These are phyloP conservation scores for Trypanosoma theileri DNA, from an alignment of 208 protist species.

Conservation along the genomic window DNA sequence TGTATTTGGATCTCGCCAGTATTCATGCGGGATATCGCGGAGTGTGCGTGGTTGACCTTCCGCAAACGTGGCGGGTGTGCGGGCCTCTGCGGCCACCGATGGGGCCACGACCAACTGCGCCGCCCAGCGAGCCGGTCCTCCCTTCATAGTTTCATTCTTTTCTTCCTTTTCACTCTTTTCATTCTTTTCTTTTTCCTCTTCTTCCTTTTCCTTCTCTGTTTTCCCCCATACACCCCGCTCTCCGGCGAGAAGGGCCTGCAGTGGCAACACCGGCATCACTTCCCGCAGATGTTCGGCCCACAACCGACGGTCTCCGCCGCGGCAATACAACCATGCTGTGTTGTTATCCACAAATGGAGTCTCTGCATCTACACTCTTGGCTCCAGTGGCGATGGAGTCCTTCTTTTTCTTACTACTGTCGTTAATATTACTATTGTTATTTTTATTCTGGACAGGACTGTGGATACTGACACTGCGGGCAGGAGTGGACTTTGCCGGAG, in stretches of 20 bases:
- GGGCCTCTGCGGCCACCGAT: conserved; percentile 41
- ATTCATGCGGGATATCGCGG: conserved; percentile 27
- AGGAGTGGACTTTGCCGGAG: too few species aligned
- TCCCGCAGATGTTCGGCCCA: conserved; percentile 84
- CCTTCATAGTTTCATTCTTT: too few species aligned
- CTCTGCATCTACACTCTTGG: neutral
- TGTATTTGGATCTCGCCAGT: conserved; percentile 27
- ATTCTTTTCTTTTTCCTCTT: too few species aligned
- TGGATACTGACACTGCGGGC: too few species aligned
- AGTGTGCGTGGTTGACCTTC: conserved; percentile 49
- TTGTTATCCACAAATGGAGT: neutral
- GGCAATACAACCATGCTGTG: conserved; percentile 78
- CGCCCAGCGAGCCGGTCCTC: conserved; percentile 31
- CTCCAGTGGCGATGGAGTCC: too few species aligned
- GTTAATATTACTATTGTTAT: neutral
- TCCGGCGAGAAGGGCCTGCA: conserved; percentile 66
- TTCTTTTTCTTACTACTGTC: neutral
- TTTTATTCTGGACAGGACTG: neutral
- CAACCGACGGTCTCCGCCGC: conserved; percentile 73
- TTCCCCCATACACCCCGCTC: conserved; percentile 9
- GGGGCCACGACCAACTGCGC: conserved; percentile 59
- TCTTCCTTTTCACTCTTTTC: too few species aligned
- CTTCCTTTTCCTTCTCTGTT: too few species aligned
- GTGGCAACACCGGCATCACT: conserved; percentile 72
- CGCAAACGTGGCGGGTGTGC: conserved; percentile 58